Percentiles rank a stretch among this genome's conserved stretches.
phyloP scores from a whole-genome alignment of 305 asterid species.

The Caryopteris hybrid region DNA sequence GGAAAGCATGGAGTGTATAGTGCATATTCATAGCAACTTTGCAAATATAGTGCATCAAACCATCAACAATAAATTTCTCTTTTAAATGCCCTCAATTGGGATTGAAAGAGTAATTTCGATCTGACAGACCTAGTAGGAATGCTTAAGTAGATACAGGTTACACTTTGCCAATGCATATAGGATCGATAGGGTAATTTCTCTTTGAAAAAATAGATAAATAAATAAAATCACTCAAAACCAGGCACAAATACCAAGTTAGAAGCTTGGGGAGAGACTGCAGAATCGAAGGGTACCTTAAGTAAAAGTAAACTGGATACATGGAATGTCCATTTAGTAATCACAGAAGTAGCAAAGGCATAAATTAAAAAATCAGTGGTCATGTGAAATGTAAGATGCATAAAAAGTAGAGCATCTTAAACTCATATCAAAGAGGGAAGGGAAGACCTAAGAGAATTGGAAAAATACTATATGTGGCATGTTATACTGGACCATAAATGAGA shows the following conservation, averaged over 20 bases:
- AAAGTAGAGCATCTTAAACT: neutral
- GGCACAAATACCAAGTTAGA: neutral
- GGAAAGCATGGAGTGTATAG: slow-evolving; percentile 1
- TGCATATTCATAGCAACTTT: neutral
- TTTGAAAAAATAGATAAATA: too few relatives aligned
- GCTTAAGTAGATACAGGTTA: neutral
- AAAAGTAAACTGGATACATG: too few relatives aligned
- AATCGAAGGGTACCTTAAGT: neutral
- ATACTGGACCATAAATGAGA: neutral
- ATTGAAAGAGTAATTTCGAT: neutral
- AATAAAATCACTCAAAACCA: neutral
- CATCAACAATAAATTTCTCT: neutral
- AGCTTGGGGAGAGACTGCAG: neutral
- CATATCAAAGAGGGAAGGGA: neutral
- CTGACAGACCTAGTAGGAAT: neutral
- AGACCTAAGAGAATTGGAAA: too few relatives aligned
- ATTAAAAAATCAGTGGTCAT: too few relatives aligned
- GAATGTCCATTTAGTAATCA: too few relatives aligned
- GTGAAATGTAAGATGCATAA: neutral
- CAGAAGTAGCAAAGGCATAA: too few relatives aligned
- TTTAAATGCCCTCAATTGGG: neutral
- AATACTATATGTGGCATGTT: too few relatives aligned
- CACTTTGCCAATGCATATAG: neutral
- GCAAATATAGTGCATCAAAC: neutral
- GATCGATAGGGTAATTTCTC: neutral